Percentiles rank a stretch among this genome's conserved stretches.
phyloP scores from a whole-genome alignment of 768 basidiomycete genomes.

The Hortiboletus campestris region DNA sequence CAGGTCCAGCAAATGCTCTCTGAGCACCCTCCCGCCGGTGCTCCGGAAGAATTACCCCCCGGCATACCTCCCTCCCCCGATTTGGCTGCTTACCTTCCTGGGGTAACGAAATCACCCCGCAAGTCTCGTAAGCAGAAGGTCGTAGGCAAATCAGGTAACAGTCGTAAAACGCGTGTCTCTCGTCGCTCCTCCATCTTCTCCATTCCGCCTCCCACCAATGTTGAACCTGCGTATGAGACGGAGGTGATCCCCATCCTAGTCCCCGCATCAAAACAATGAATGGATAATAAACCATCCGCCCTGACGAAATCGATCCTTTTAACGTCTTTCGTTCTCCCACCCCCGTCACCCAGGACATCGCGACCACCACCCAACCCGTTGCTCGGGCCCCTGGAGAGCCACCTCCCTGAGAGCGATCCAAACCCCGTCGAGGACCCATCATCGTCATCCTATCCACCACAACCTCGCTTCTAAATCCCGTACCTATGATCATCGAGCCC shows the following conservation, averaged over 20 bases:
- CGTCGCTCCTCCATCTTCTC: constrained; percentile 46
- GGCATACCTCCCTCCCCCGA: constrained; percentile 15
- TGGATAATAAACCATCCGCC: constrained; percentile 16
- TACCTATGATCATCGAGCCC: constrained; percentile 24
- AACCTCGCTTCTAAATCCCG: constrained; percentile 9
- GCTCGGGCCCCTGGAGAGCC: constrained; percentile 24
- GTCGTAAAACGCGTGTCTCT: constrained; percentile 45
- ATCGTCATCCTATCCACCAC: background rate
- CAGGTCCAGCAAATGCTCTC: constrained; percentile 60
- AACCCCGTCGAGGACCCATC: background rate
- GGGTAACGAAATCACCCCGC: constrained; percentile 41
- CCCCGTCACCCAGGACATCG: constrained; percentile 69
- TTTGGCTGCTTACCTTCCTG: constrained; percentile 24
- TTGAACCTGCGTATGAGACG: constrained; percentile 50
- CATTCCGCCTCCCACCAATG: constrained; percentile 33
- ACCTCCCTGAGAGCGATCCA: constrained; percentile 15
- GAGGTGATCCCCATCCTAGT: constrained; percentile 41
- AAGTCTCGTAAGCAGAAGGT: constrained; percentile 45
- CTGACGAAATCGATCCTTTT: constrained; percentile 53
- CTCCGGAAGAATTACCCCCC: constrained; percentile 24
- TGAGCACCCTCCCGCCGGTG: constrained; percentile 47
- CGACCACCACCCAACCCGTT: constrained; percentile 45
- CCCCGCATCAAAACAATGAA: constrained; percentile 29
- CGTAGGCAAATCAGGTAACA: constrained; percentile 45
- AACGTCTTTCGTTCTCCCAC: constrained; percentile 74